Percentiles rank a stretch among this genome's conserved stretches.
Evolutionary conservation across 805 yeast species (phyloP).

Genomic region (Starmerella davenportii): DNA sequence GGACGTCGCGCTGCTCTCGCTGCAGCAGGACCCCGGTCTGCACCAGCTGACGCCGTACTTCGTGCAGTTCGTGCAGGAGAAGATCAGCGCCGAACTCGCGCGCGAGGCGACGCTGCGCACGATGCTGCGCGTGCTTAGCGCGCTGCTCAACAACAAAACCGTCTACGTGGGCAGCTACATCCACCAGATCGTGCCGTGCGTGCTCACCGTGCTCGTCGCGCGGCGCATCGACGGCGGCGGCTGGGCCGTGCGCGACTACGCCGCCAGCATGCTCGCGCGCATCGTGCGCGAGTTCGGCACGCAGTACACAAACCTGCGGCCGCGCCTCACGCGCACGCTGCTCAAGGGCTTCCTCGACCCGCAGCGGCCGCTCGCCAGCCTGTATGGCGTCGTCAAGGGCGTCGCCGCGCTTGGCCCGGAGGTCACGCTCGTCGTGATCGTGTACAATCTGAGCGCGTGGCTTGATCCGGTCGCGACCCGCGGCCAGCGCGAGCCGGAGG

Average conservation of each 20-base stretch:
- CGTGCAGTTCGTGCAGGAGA: constrained; percentile 90
- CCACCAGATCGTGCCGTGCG: constrained; percentile 93
- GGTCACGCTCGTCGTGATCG: constrained; percentile 61
- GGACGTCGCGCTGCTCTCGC: constrained; percentile 66
- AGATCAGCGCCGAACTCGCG: constrained; percentile 70
- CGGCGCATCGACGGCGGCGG: constrained; percentile 40
- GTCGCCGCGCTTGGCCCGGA: constrained; percentile 70
- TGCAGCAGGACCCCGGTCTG: constrained; percentile 83
- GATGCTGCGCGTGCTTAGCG: constrained; percentile 75
- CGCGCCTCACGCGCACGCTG: constrained; percentile 83
- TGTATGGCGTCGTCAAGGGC: constrained; percentile 81
- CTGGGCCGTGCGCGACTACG: constrained; percentile 65
- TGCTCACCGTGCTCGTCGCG: constrained; percentile 73
- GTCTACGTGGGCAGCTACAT: constrained; percentile 87
- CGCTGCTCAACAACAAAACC: constrained; percentile 64
- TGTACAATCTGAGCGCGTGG: constrained; percentile 81
- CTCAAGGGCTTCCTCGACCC: constrained; percentile 79
- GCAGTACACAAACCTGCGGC: constrained; percentile 73
- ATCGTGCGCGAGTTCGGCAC: constrained; percentile 68
- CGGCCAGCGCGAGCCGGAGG: constrained; percentile 22
- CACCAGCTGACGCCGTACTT: constrained; percentile 94
- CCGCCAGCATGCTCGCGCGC: constrained; percentile 64
- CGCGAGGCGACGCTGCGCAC: constrained; percentile 48
- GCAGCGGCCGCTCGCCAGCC: constrained; percentile 69
- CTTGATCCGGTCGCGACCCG: constrained; percentile 29